Evolutionary conservation across 306 rosid genomes (phyloP), one percentile per base, ranked within the genome.

Genomic region (Coriaria nepalensis): DNA sequence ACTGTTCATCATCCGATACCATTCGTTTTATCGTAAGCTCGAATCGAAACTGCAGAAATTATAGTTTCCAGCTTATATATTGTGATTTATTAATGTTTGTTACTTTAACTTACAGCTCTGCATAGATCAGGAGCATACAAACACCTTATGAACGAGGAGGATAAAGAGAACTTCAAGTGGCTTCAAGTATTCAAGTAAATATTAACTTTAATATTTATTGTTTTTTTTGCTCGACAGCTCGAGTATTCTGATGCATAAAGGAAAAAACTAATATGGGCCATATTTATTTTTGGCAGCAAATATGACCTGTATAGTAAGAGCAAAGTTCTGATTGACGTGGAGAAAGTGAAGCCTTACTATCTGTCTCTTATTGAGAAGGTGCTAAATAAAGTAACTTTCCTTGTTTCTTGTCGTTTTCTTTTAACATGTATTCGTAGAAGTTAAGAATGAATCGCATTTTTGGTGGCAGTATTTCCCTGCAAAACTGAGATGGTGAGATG

Each of bases 251-350:
- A n/a, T 50, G 36, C 11, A 34, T 48, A 8, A 15, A 6, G 13
- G 12, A 5, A 9, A 35, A 13, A 51, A 8, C 5, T 0, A 13
- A 11, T 37, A 10, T 52, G 37, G 6, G 39, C 12, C 9, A 13
- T 53, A 50, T 13, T 40, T 41, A 9, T 13, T 57, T 61, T 2
- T 71, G 29, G 49, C 72, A 87, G 96, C 67, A 83, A 83, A 45
- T 87, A 87, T 67, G 96, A 87, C 54, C 93, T 87, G 10, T 83
- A 83, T 66, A 78, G 93, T 57, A 87, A 83, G 59, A 80, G 96
- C 81, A 83, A 87, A 68, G 85, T 72, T 10, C 56, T 41, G 6
- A 33, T 87, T 0, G 83, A 80, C 5, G 68, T 78, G 0, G 81
- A 87, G 51, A 49, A 75, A 57, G 87, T 83, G 6, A 83, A 73